Percentiles rank a stretch among this genome's conserved stretches.
Evolutionary conservation across 1,139 yeast species (phyloP).

Genomic region (Yamadazyma conglobata): DNA sequence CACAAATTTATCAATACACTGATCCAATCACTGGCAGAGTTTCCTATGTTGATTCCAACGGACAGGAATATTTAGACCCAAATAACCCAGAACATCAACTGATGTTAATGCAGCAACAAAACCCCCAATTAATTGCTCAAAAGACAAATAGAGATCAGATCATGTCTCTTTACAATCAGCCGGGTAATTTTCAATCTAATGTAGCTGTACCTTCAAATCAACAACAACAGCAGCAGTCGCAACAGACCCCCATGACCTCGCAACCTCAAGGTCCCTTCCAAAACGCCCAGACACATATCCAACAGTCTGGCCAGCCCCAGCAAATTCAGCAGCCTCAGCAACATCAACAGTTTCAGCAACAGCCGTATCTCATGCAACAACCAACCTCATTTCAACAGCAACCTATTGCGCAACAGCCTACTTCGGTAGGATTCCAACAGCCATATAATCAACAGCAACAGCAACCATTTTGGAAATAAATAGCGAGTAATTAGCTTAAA

Average conservation of each 20-base stretch:
- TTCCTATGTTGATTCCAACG: constrained; percentile 56
- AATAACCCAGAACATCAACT: constrained; percentile 53
- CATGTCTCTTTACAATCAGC: constrained; percentile 39
- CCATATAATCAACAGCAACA: constrained; percentile 10
- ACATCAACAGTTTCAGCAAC: constrained; percentile 17
- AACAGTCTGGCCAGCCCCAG: constrained; percentile 22
- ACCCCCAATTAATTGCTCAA: constrained; percentile 41
- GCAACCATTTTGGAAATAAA: constrained; percentile 8
- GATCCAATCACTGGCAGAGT: constrained; percentile 61
- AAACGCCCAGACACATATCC: constrained; percentile 15
- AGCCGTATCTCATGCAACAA: constrained; percentile 15
- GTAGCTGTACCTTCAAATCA: constrained; percentile 22
- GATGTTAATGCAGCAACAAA: constrained; percentile 40
- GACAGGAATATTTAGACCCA: constrained; percentile 59
- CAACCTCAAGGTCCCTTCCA: constrained; percentile 19
- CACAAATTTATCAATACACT: constrained; percentile 55
- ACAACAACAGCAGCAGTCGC: constrained; percentile 17
- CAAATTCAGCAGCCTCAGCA: constrained; percentile 13
- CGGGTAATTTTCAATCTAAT: constrained; percentile 25
- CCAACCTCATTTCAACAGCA: constrained; percentile 3
- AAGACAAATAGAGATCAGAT: constrained; percentile 44
- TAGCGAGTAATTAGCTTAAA: not conserved
- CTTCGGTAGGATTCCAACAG: constrained; percentile 13
- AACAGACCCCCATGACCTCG: constrained; percentile 17
- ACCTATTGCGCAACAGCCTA: constrained; percentile 10